Conservation (phyloP, 495 filamentous ascomycete genomes). For the Oidiodendron maius region DNA sequence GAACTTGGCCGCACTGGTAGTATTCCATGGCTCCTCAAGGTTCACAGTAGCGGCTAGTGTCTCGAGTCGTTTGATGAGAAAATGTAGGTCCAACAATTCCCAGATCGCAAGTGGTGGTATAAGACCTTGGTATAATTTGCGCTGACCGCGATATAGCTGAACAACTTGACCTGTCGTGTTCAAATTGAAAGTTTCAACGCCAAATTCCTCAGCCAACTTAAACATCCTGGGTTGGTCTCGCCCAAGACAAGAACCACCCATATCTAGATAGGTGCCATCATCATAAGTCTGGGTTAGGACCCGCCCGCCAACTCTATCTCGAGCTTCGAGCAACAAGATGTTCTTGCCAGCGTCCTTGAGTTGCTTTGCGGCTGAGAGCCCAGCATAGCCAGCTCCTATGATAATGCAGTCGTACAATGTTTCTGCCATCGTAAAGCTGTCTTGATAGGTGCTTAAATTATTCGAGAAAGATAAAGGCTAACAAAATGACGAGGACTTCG, state of each 20-base stretch:
- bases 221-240: background rate
- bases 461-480: too few relatives aligned
- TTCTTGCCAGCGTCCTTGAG: background rate
- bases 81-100: background rate
- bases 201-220: background rate
- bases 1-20: background rate
- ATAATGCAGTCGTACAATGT: background rate
- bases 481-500: too few relatives aligned
- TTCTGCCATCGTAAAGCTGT: too few relatives aligned
- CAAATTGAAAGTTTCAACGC: background rate
- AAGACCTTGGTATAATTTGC: background rate
- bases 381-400: background rate
- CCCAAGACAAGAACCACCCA: background rate
- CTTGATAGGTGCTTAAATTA: too few relatives aligned
- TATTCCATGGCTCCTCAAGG: background rate
- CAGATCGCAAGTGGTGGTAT: background rate
- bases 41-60: background rate
- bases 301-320: constrained; percentile 1
- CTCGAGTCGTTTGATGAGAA: background rate
- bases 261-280: background rate
- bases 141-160: background rate
- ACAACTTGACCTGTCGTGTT: background rate
- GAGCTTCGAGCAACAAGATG: background rate
- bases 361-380: background rate
- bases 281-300: too few relatives aligned